Evolutionary conservation across 352 stramenopile genomes (phyloP).

Genomic region (Globisporangium splendens): DNA sequence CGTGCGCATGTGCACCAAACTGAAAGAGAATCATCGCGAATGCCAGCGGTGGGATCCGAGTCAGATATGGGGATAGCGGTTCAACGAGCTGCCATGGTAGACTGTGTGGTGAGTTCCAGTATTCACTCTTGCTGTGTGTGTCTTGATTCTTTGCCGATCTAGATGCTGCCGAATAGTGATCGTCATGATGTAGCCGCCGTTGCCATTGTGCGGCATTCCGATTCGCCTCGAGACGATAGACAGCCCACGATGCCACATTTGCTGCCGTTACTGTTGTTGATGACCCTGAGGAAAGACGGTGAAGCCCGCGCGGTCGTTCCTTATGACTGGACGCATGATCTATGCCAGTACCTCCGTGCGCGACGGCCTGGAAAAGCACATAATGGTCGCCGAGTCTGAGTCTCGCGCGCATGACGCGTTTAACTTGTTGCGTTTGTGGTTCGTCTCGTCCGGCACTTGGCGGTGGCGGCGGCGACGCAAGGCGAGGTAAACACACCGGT

Average conservation of each 20-base stretch:
- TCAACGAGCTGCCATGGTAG: neutral
- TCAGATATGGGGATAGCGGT: too few relatives aligned
- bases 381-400: slow-evolving; percentile 33
- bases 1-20: slow-evolving; percentile 17
- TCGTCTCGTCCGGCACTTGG: too few relatives aligned
- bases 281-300: neutral
- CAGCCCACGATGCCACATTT: slow-evolving; percentile 3
- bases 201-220: neutral
- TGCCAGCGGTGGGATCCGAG: slow-evolving; percentile 10
- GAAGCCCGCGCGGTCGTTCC: too few relatives aligned
- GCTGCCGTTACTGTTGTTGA: too few relatives aligned
- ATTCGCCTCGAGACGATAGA: slow-evolving; percentile 8
- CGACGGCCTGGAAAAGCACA: slow-evolving; percentile 25
- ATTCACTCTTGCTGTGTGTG: neutral
- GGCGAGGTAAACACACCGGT: too few relatives aligned
- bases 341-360: neutral
- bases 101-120: slow-evolving; percentile 6
- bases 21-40: slow-evolving; percentile 26
- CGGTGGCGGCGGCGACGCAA: too few relatives aligned
- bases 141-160: neutral
- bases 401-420: slow-evolving; percentile 7
- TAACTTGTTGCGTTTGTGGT: too few relatives aligned
- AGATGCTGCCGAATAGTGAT: too few relatives aligned
- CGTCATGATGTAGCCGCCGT: neutral
- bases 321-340: neutral